Evolutionary conservation across 2,329 filamentous ascomycete species (phyloP), one percentile per base, ranked within the genome.

Genomic region (Trichoderma koningiopsis): DNA sequence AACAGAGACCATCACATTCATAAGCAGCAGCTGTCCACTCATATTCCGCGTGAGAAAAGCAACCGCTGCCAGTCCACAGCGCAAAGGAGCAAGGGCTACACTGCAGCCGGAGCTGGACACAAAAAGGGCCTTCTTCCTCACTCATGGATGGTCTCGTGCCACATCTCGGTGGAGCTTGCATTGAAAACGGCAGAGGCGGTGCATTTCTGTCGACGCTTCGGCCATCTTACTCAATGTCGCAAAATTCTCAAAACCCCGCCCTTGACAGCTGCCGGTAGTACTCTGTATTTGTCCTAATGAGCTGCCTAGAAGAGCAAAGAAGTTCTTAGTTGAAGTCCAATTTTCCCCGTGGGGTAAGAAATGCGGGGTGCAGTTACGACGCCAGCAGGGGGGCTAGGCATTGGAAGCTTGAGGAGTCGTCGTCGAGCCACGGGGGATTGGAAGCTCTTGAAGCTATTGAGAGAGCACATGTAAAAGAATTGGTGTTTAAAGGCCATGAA

Each of bases 261-360:
- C 27, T 59, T 58, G 53, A 57, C 52, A 47, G 37, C 56, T 35
- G 40, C 40, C 40, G 40, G 40, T 33, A 33, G 31, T 43, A 43
- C 8, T 43, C 40, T 43, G 16, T 43, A 13, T 29, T 14, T 49
- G 19, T 47, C 19, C 24, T 60, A 55, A 11, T 40, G 65, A 68
- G 35, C 65, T 68, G 57, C 65, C 65, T 68, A 68, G 65, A 60
- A 33, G 43, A 61, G 65, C 47, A n/a, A 49, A 43, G 33, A 55
- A 43, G 22, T 10, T 37, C 24, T 43, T 40, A 19, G 52, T 16
- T 43, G 5, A 31, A n/a, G 55, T 40, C 24, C 31, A 19, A 31
- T 35, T 63, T 68, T 70, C 68, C 68, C 68, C 68, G 43, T 63
- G 68, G 63, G 68, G 68, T n/a, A n/a, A 52, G n/a, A 33, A 57